phyloP scores from a whole-genome alignment of 1,139 yeast genomes.

The Chernovozyma sophiae-reginae region DNA sequence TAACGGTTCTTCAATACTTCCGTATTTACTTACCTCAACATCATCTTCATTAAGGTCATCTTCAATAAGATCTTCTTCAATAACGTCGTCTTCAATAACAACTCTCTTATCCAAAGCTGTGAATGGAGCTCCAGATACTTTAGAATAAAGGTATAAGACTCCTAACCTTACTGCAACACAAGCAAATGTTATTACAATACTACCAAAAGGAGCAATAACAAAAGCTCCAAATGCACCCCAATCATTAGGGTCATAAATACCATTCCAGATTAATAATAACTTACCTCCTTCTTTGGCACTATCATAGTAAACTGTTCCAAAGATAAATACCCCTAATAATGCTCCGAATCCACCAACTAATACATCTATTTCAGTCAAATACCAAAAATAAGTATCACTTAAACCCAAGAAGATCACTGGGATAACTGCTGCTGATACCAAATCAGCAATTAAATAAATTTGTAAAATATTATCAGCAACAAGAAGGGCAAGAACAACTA shows the following conservation, averaged over 20 bases:
- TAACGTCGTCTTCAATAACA: conserved; percentile 24
- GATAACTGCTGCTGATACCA: conserved; percentile 80
- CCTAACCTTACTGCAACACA: conserved; percentile 50
- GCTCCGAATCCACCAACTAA: conserved; percentile 84
- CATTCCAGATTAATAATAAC: conserved; percentile 66
- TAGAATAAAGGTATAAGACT: conserved; percentile 33
- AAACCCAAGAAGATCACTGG: conserved; percentile 85
- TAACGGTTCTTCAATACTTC: conserved; percentile 10
- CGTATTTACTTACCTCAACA: conserved; percentile 11
- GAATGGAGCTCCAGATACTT: conserved; percentile 41
- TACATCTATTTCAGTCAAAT: conserved; percentile 75
- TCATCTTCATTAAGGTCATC: conserved; percentile 5
- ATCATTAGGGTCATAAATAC: conserved; percentile 70
- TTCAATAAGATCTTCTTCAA: conserved; percentile 7
- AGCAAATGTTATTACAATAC: conserved; percentile 54
- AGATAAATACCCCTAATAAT: conserved; percentile 70
- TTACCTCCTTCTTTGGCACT: conserved; percentile 76
- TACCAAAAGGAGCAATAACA: conserved; percentile 85
- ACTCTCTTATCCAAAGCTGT: conserved; percentile 47
- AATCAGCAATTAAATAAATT: conserved; percentile 85
- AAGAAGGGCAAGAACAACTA: conserved; percentile 75
- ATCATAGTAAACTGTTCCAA: conserved; percentile 75
- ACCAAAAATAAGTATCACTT: conserved; percentile 56
- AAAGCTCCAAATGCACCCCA: conserved; percentile 97
- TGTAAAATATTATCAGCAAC: conserved; percentile 80